Conservation (phyloP, 2,329 filamentous ascomycete genomes). For the Colletotrichum magnum region DNA sequence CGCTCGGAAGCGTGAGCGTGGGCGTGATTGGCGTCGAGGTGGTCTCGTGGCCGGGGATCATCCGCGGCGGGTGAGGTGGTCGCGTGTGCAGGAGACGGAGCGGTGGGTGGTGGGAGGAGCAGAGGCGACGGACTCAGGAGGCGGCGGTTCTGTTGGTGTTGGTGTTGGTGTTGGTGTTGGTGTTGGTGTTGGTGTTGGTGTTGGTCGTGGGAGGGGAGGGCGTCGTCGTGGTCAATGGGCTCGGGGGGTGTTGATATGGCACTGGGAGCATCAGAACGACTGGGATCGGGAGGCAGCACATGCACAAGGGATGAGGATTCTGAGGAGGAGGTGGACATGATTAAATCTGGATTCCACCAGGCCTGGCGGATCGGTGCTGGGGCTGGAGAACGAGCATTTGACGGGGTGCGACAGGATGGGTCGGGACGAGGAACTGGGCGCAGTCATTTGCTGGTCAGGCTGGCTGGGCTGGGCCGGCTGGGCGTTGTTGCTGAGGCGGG, state of each 20-base stretch:
- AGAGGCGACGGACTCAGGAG: conserved; percentile 35
- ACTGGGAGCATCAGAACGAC: conserved; percentile 25
- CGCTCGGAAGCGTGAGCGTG: conserved; percentile 32
- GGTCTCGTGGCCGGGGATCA: conserved; percentile 27
- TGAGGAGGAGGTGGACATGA: conserved; percentile 38
- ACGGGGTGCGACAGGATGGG: conserved; percentile 7
- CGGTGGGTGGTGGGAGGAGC: conserved; percentile 32
- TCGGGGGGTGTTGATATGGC: conserved; percentile 38
- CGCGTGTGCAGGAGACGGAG: conserved; percentile 36
- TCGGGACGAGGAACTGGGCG: conserved; percentile 29
- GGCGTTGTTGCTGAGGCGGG: conserved; percentile 15
- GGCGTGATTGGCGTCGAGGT: conserved; percentile 16
- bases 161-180: conserved; percentile 14
- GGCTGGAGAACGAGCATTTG: conserved; percentile 25
- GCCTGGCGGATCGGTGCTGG: conserved; percentile 32
- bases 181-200: conserved; percentile 12
- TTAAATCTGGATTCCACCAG: conserved; percentile 37
- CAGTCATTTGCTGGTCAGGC: conserved; percentile 30
- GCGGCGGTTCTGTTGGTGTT: conserved; percentile 16
- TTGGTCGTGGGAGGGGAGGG: conserved; percentile 18
- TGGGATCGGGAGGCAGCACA: conserved; percentile 39
- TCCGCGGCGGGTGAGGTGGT: conserved; percentile 29
- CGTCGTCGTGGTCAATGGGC: conserved; percentile 35
- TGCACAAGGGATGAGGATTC: conserved; percentile 40
- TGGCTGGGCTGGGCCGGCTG: conserved; percentile 15